These are phyloP conservation scores for Cercis canadensis DNA, from an alignment of 306 rosid genomes.

Conservation along the genomic window DNA sequence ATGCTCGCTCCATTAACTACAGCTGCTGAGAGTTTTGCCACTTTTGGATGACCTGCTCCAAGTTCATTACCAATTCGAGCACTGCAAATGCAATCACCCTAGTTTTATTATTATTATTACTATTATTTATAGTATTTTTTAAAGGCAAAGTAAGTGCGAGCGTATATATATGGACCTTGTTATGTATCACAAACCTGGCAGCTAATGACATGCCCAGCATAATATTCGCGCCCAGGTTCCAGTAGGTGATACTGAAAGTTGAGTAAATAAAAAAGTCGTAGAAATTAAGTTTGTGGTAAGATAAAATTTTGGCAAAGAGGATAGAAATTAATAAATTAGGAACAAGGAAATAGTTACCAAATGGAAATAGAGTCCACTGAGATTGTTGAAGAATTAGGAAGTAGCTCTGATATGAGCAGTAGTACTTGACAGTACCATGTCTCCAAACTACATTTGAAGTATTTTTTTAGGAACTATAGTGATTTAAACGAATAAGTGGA, in stretches of 20 bases:
- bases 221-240: slow-evolving; percentile 50
- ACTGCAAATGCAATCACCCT: slow-evolving; percentile 27
- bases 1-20: slow-evolving; percentile 54
- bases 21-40: slow-evolving; percentile 49
- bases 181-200: slow-evolving; percentile 45
- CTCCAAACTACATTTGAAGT: slow-evolving; percentile 50
- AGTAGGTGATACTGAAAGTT: slow-evolving; percentile 53
- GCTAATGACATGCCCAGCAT: slow-evolving; percentile 57
- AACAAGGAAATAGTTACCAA: slow-evolving; percentile 35
- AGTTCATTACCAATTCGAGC: slow-evolving; percentile 59
- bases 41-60: slow-evolving; percentile 54
- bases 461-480: background rate
- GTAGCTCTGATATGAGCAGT: slow-evolving; percentile 57
- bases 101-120: background rate
- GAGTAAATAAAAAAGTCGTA: background rate
- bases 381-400: slow-evolving; percentile 52
- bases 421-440: slow-evolving; percentile 60
- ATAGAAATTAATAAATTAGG: no score
- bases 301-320: no score
- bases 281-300: background rate
- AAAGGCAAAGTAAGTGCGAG: background rate
- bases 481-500: background rate
- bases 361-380: slow-evolving; percentile 55
- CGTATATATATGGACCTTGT: background rate
- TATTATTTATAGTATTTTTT: no score